Evolutionary conservation across 768 basidiomycete species (phyloP).

Genomic region (Melanogaster broomeanus): DNA sequence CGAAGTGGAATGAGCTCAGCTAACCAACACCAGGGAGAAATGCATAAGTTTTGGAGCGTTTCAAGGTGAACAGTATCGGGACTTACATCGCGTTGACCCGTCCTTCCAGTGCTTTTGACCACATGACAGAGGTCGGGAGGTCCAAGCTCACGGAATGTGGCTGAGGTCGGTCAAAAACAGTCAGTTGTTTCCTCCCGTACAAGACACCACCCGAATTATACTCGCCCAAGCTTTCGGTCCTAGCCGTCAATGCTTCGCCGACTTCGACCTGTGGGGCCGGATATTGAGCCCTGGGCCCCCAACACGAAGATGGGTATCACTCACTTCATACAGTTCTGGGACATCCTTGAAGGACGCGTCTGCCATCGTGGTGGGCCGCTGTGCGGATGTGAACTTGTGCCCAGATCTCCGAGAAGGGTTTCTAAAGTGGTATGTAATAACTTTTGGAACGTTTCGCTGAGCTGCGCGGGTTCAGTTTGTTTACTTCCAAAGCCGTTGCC

Average conservation of each 20-base stretch:
- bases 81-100: constrained; percentile 86
- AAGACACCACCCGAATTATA: constrained; percentile 3
- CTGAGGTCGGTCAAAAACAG: constrained; percentile 46
- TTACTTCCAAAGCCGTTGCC: constrained; percentile 23
- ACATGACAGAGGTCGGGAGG: constrained; percentile 97
- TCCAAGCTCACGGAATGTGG: constrained; percentile 94
- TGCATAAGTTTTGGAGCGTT: not conserved
- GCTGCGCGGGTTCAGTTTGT: constrained; percentile 6
- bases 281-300: constrained; percentile 2
- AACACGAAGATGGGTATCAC: constrained; percentile 11
- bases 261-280: constrained; percentile 66
- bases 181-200: constrained; percentile 4
- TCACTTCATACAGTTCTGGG: constrained; percentile 94
- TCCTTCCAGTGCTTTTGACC: constrained; percentile 84
- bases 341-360: constrained; percentile 89
- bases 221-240: constrained; percentile 91
- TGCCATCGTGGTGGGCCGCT: constrained; percentile 41
- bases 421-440: not conserved
- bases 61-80: not conserved
- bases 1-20: constrained; percentile 96
- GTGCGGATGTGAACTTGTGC: not conserved
- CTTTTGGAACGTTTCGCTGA: not conserved
- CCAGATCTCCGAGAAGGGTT: constrained; percentile 1
- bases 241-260: constrained; percentile 83
- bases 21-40: constrained; percentile 31